Evolutionary conservation across 352 stramenopile species (phyloP), one percentile per base, ranked within the genome.

Genomic region (Globisporangium polare): DNA sequence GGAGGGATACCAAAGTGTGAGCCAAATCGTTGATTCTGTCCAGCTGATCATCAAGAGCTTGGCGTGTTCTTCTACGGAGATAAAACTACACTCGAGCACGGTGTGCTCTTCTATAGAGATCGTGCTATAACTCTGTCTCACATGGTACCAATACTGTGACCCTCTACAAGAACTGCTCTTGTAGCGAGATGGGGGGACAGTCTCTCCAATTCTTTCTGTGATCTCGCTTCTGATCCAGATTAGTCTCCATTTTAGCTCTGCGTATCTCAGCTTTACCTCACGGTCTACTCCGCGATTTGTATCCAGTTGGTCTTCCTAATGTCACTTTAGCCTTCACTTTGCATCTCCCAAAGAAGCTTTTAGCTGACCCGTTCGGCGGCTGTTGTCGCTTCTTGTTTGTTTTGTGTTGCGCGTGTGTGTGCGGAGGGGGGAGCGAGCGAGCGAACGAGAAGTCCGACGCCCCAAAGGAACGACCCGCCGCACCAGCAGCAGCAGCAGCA

Each of bases 361-460:
- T 56, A 56, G 13, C 18, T 3, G 6, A 5, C 15, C 10, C 18
- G 5, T 26, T 2, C 18, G n/a, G 20, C 50, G 29, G 50, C 39
- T 55, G 22, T 53, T 39, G 33, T 54, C 41, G 17, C 5, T 33
- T 33, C 29, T 33, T 46, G 41, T 46, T 46, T 12, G 9, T 15
- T 39, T 39, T 39, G 33, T 39, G 35, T 26, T 15, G 33, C 31
- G 33, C n/a, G 31, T 55, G 41, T 51, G 55, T 45, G 41, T 35
- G 55, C 41, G 56, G 56, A 56, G 41, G 43, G 56, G 41, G 42
- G 56, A 39, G 41, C 42, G 56, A 39, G 41, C 42, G 56, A 56
- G 53, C 39, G 56, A 56, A 42, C 39, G 53, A 62, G 56, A 62
- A 62, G 45, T 12, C 42, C 26, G 55, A 62, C 33, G 33, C 26